Base-by-base conservation (phyloP, 2,329 filamentous ascomycete species). In the Cytospora piceicola region DNA sequence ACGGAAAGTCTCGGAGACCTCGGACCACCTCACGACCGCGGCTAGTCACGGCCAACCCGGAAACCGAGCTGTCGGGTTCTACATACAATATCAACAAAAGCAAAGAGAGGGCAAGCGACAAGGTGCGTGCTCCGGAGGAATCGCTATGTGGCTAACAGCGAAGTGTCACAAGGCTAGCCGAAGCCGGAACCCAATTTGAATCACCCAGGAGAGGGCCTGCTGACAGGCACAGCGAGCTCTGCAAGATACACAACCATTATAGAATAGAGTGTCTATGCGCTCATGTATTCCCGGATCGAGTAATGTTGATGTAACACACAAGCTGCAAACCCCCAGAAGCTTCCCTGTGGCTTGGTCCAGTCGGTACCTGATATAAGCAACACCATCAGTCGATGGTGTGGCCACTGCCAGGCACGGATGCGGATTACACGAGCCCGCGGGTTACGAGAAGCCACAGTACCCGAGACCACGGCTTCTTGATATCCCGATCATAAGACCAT, bases 401-500 rank as follows among this genome's bases (percentile, higher is more conserved):
- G 53, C 49, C 53, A 57, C 56, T 63, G 39, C 39, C 53, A 63
- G 61, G 61, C 61, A 63, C 61, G 36, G 30, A 39, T 57, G 24
- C 42, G 34, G n/a, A 57, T 57, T 51, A 57, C 53, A 49, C 46
- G 12, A 4, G 46, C 20, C 6, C 49, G 30, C 51, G 8, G 34
- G 24, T 51, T 57, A 39, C 53, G 30, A 57, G 42, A 24, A 27
- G 39, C 12, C 57, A 36, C 34, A 15, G 34, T 36, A 57, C 39
- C 61, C 61, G 53, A 63, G 61, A 63, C 61, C 53, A 36, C 57
- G 61, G 53, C 54, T 36, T 57, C 14, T 12, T 34, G 39, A 51
- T 63, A 63, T 63, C 53, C 53, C 56, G 53, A 63, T 57, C 53
- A 63, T 53, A 63, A 51, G 60, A 51, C 39, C 53, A 57, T 42